Evolutionary conservation across 1,284 basidiomycete species (phyloP), one percentile per base, ranked within the genome.

Genomic region (Leccinum variabile): DNA sequence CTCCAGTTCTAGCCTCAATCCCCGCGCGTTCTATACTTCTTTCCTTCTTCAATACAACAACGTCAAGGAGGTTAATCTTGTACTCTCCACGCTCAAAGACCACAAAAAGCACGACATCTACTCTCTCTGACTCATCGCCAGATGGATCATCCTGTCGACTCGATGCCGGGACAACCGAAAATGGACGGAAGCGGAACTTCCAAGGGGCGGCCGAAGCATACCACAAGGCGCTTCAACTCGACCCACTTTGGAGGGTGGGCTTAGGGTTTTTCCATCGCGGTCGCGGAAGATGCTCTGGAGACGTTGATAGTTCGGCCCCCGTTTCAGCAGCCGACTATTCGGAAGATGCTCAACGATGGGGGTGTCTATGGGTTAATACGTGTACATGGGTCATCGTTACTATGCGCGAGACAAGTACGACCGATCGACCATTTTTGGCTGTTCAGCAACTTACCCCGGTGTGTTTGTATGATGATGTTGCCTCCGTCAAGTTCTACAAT

Each of bases 361-460:
- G 90, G 90, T 67, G 94, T 97, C n/a, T n/a, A 28, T 28, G 28
- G 28, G 28, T 28, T 8, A 32, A 9, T 95, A 95, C 71, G 82
- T 94, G 70, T 97, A 98, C 73, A 95, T 97, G 81, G 95, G 95
- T 0, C 96, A 98, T 71, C 97, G 94, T 70, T 91, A 95, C 74
- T 96, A 93, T 72, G 83, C 87, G 32, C 83, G 92, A 57, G 95
- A 96, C 62, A 95, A 98, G 74, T 96, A 90, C 73, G 95, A 97
- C 68, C 84, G 1, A 95, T 97, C 66, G 95, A 98, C 76, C 91
- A 91, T 71, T 1, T 41, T 49, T 25, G 35, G 44, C 22, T 63
- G 4, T 30, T 2, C 14, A 52, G 14, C 25, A 10, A 10, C 52
- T 70, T 13, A 61, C 8, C 22, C 3, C 13, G 3, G 2, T 14